phyloP scores from a whole-genome alignment of 2,329 filamentous ascomycete species.

The Metarhizium brunneum region DNA sequence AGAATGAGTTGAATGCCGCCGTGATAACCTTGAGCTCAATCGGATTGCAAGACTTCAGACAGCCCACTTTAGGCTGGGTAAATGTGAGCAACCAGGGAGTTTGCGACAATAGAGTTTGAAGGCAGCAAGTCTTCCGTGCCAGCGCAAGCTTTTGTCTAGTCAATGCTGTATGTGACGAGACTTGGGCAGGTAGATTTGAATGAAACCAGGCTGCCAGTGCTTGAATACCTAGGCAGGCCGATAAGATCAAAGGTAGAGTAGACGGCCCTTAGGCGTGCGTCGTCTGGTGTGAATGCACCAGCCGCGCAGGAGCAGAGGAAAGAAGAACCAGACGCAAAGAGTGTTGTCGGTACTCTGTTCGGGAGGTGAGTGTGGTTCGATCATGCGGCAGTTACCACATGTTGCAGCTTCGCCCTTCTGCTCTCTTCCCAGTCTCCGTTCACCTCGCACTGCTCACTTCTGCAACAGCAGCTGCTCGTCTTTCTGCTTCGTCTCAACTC shows the following conservation, averaged over 20 bases:
- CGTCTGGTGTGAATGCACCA: background rate
- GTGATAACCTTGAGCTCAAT: background rate
- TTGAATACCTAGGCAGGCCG: background rate
- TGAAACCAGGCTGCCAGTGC: no score
- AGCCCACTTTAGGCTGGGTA: background rate
- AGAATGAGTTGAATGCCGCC: background rate
- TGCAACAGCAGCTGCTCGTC: conserved; percentile 1
- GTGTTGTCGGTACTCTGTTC: background rate
- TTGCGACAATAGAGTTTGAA: background rate
- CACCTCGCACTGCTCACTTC: background rate
- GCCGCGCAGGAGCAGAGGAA: background rate
- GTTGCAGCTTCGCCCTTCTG: conserved; percentile 2
- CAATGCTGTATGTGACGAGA: no score
- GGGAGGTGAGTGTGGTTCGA: conserved; percentile 2
- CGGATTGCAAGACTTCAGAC: background rate
- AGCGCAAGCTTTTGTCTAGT: no score
- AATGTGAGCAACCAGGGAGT: background rate
- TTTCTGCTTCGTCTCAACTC: conserved; percentile 2
- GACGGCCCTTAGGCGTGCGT: background rate
- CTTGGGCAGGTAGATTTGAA: background rate
- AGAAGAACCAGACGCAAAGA: background rate
- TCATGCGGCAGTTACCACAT: conserved; percentile 7
- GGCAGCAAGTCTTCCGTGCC: no score
- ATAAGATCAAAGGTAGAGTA: background rate
- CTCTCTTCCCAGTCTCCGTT: background rate